Evolutionary conservation across 2,329 filamentous ascomycete genomes (phyloP).

Genomic region (Verticillium klebahnii): DNA sequence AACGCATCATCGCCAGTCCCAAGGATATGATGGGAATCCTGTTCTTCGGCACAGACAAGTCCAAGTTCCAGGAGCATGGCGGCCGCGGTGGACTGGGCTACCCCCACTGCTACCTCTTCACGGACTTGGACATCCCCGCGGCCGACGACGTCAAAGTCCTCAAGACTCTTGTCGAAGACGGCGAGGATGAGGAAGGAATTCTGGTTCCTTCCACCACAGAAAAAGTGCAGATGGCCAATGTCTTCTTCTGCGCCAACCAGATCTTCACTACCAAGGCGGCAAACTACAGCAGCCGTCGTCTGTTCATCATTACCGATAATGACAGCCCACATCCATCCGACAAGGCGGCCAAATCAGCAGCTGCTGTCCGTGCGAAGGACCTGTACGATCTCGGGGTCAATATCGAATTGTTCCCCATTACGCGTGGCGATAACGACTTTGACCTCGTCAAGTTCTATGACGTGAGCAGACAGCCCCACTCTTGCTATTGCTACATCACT

Average conservation of each 20-base stretch:
- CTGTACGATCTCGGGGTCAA: conserved; percentile 88
- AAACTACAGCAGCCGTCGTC: conserved; percentile 84
- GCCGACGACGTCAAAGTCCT: conserved; percentile 82
- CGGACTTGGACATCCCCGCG: conserved; percentile 81
- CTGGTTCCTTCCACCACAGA: conserved; percentile 62
- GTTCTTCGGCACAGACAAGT: conserved; percentile 83
- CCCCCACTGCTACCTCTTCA: conserved; percentile 88
- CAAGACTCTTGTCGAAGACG: conserved; percentile 72
- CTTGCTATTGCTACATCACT: conserved; percentile 1
- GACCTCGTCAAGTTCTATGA: conserved; percentile 87
- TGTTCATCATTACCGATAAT: conserved; percentile 96
- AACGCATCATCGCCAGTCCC: conserved; percentile 94
- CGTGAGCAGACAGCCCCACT: conserved; percentile 39
- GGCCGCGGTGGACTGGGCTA: conserved; percentile 61
- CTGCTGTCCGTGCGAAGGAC: conserved; percentile 86
- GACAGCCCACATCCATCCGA: conserved; percentile 76
- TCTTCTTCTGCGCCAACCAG: conserved; percentile 93
- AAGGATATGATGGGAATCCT: conserved; percentile 96
- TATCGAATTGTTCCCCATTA: conserved; percentile 92
- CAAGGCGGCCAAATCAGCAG: conserved; percentile 68
- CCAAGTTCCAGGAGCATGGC: conserved; percentile 69
- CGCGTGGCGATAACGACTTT: conserved; percentile 64
- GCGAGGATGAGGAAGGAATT: conserved; percentile 64
- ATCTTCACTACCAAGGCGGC: conserved; percentile 93
- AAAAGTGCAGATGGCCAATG: conserved; percentile 74